Base-by-base conservation (phyloP, 2,329 filamentous ascomycete species). In the Penicillium freii region DNA sequence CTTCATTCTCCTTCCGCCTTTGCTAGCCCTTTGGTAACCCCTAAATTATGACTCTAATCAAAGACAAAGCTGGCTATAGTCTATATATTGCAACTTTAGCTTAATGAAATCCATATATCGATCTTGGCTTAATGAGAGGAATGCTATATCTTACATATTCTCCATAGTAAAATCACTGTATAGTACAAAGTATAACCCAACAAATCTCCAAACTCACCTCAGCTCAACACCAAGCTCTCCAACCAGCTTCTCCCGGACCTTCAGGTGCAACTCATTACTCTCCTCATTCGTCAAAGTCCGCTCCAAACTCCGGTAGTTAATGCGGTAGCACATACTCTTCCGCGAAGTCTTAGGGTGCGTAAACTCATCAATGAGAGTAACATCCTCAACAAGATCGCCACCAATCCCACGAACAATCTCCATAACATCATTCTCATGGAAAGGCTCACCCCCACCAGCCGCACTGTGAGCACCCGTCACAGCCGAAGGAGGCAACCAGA, bases 391-490 rank as follows among this genome's bases (percentile, higher is more conserved):
- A 23, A 87, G 76, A 72, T 96, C 90, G 50, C 92, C 92, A 10
- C 86, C 90, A 46, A 93, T 82, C 65, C 87, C 87, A 63, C 94
- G 87, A 19, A 97, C 90, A 56, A 97, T 84, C 76, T 97, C 94
- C 93, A 97, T 97, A 51, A 97, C 81, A 74, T 99, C 94, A 76
- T 97, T 97, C 73, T 95, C 92, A 73, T 97, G 93, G 71, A 96
- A 91, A 4, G 75, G 69, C 19, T 74, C 61, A 27, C 71, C 65
- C 33, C 76, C 75, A 46, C 75, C 72, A 25, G 73, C 70, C 39
- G 73, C 67, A 60, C 73, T 72, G 62, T 64, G 62, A 61, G 74
- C 65, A 60, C 74, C 70, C 65, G 62, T 68, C 60, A 70, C 73
- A 64, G 59, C 72, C 62, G 63, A 73, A 65, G 78, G 72, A 19